Percentiles rank a stretch among this genome's conserved stretches.
These are phyloP conservation scores for Kwoniella sp. DNA, from an alignment of 768 basidiomycete genomes.

Conservation along the genomic window DNA sequence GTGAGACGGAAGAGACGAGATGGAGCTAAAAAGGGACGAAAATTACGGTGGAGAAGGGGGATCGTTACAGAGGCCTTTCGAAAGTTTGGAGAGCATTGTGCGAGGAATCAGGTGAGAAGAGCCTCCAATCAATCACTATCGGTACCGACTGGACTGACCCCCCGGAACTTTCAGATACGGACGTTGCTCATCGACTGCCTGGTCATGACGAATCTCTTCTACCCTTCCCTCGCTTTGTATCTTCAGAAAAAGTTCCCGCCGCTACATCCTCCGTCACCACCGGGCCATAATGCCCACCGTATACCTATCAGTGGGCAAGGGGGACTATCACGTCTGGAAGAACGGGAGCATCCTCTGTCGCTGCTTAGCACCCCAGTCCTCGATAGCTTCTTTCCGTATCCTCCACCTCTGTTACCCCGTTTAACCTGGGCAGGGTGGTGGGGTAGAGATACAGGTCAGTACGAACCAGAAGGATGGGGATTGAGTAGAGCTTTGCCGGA, in stretches of 20 bases:
- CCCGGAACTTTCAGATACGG: slow-evolving; percentile 44
- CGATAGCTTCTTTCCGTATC: slow-evolving; percentile 54
- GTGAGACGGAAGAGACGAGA: slow-evolving; percentile 17
- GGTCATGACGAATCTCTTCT: slow-evolving; percentile 56
- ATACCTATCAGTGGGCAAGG: slow-evolving; percentile 18
- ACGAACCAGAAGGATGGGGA: slow-evolving; percentile 19
- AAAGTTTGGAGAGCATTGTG: slow-evolving; percentile 53
- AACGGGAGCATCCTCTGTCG: slow-evolving; percentile 49
- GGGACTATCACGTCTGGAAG: slow-evolving; percentile 4
- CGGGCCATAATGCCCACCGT: slow-evolving; percentile 31
- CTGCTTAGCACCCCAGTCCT: slow-evolving; percentile 49
- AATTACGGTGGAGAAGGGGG: slow-evolving; percentile 23
- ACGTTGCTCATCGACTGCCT: slow-evolving; percentile 54
- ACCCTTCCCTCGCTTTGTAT: slow-evolving; percentile 52
- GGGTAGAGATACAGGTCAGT: slow-evolving; percentile 32
- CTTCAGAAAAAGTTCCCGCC: slow-evolving; percentile 43
- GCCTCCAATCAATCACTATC: background rate
- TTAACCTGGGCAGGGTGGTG: slow-evolving; percentile 44
- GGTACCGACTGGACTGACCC: background rate
- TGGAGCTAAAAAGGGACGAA: slow-evolving; percentile 8
- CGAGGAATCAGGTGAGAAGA: slow-evolving; percentile 52
- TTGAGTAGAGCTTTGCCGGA: slow-evolving; percentile 11
- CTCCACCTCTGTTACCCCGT: slow-evolving; percentile 47
- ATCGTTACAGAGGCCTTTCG: slow-evolving; percentile 48
- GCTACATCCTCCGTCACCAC: slow-evolving; percentile 33